Percentiles rank a stretch among this genome's conserved stretches.
Evolutionary conservation across 1,284 basidiomycete genomes (phyloP).

Genomic region (Mycocalia duriaeana): DNA sequence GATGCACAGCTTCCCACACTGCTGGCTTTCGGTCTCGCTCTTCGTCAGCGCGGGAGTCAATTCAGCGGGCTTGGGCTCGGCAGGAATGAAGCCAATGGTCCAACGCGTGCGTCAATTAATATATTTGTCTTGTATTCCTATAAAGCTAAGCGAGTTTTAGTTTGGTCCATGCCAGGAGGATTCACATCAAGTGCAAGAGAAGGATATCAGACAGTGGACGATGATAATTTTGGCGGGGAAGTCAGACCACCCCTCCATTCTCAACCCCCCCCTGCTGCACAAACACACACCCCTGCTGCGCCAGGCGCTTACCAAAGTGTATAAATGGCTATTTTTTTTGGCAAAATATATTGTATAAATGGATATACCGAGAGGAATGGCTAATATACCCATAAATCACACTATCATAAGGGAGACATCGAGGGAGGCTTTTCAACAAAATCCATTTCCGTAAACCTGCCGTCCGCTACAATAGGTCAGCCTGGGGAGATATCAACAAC

Average conservation of each 20-base stretch:
- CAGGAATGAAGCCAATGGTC: constrained; percentile 49
- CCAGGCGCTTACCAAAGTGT: constrained; percentile 54
- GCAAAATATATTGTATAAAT: too few species aligned
- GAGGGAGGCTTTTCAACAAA: too few species aligned
- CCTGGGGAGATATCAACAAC: too few species aligned
- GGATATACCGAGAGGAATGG: too few species aligned
- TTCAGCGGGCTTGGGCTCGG: constrained; percentile 54
- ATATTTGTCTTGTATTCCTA: constrained; percentile 5
- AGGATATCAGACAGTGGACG: constrained; percentile 74
- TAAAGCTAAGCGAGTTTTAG: constrained; percentile 29
- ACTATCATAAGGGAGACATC: too few species aligned
- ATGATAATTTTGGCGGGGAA: constrained; percentile 39
- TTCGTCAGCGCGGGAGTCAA: constrained; percentile 61
- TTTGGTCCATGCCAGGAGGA: constrained; percentile 84
- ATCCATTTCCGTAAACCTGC: too few species aligned
- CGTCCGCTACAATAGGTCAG: too few species aligned
- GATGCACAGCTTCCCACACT: constrained; percentile 51
- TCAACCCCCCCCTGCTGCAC: constrained; percentile 13
- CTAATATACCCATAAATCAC: too few species aligned
- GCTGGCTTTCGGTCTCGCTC: constrained; percentile 46
- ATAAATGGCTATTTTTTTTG: too few species aligned
- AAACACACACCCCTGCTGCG: constrained; percentile 5
- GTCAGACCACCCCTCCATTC: constrained; percentile 23
- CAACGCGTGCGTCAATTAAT: constrained; percentile 46
- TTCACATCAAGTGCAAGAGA: constrained; percentile 56